These are phyloP conservation scores for Sequoia sempervirens DNA, from an alignment of 75 land plant genomes.

Conservation along the genomic window DNA sequence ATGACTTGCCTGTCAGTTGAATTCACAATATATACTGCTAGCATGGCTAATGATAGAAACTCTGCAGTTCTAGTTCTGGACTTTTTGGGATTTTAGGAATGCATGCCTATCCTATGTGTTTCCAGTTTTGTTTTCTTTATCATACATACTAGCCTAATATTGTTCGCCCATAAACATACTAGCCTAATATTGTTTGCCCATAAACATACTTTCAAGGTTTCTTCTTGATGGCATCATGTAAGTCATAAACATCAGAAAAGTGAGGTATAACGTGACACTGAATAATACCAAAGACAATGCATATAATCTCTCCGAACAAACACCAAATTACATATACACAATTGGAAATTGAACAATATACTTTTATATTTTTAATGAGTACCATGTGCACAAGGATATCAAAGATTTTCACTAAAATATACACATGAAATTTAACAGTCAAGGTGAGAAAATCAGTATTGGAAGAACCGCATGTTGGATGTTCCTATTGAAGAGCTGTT, in stretches of 20 bases:
- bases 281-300: background rate
- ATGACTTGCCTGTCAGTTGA: background rate
- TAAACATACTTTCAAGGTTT: background rate
- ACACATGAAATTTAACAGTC: background rate
- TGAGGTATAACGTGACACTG: background rate
- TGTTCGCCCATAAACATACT: background rate
- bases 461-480: background rate
- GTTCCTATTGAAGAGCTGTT: background rate
- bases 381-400: background rate
- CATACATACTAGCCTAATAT: background rate
- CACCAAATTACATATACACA: background rate
- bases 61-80: background rate
- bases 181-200: background rate
- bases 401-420: background rate
- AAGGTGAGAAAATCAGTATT: background rate
- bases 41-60: background rate
- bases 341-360: background rate
- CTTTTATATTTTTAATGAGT: background rate
- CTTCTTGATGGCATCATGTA: background rate
- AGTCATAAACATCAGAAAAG: background rate
- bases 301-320: background rate
- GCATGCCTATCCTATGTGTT: background rate
- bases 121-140: background rate
- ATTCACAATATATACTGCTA: background rate
- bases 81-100: background rate